Percentiles rank a stretch among this genome's conserved stretches.
These are phyloP conservation scores for Leonotis leonurus DNA, from an alignment of 257 asterid genomes.

Conservation along the genomic window DNA sequence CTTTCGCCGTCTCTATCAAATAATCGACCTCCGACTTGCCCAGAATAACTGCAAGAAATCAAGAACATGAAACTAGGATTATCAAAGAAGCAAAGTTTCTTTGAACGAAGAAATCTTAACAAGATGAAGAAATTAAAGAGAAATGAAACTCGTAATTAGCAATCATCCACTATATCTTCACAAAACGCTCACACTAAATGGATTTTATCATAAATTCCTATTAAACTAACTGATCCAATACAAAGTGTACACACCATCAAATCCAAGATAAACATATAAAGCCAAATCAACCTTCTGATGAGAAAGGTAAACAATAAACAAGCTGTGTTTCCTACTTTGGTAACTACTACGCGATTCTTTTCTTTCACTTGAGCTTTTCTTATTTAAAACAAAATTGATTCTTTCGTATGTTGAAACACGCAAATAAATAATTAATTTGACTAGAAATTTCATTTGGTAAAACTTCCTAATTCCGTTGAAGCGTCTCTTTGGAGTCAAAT, in stretches of 20 bases:
- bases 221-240: neutral
- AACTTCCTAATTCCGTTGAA: neutral
- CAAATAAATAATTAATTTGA: neutral
- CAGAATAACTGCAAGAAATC: neutral
- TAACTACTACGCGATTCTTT: too few species aligned
- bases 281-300: neutral
- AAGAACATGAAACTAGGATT: neutral
- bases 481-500: slow-evolving; percentile 13
- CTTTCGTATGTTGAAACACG: neutral
- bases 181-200: neutral
- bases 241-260: neutral
- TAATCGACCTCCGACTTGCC: neutral
- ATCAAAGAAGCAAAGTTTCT: neutral
- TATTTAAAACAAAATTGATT: neutral
- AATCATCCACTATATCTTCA: neutral
- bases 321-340: too few species aligned
- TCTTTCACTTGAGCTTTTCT: too few species aligned
- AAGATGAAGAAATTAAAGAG: neutral
- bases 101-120: neutral
- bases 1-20: neutral
- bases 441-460: neutral
- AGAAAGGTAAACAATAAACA: too few species aligned
- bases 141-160: too few species aligned
- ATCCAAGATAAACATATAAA: neutral
- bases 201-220: too few species aligned